Conservation (phyloP, 179 eudicot genomes). For the Drosera spatulata region DNA sequence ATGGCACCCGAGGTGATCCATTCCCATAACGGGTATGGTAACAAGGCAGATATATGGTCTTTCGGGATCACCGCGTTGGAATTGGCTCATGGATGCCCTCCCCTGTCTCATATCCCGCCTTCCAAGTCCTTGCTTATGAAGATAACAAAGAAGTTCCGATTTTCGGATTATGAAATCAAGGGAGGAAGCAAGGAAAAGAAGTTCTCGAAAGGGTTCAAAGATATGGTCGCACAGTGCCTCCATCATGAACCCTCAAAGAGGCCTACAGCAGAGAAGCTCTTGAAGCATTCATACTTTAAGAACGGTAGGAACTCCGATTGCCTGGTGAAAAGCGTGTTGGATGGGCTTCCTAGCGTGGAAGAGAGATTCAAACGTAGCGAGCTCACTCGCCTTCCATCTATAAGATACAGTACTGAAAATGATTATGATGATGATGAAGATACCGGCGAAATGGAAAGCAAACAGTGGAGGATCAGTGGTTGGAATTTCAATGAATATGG, state of each 20-base stretch:
- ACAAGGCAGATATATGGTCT: slow-evolving; percentile 47
- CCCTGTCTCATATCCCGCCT: slow-evolving; percentile 62
- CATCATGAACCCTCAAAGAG: slow-evolving; percentile 65
- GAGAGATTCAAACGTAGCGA: slow-evolving; percentile 34
- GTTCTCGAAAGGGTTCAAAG: slow-evolving; percentile 53
- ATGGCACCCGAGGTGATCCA: slow-evolving; percentile 85
- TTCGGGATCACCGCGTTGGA: slow-evolving; percentile 40
- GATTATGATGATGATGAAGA: slow-evolving; percentile 9
- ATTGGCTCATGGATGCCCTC: slow-evolving; percentile 71
- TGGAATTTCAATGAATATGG: slow-evolving; percentile 82
- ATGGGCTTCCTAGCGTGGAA: slow-evolving; percentile 55
- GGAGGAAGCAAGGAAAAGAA: slow-evolving; percentile 18
- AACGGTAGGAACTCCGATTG: slow-evolving; percentile 39
- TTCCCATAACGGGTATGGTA: slow-evolving; percentile 52
- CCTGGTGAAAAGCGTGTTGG: slow-evolving; percentile 45
- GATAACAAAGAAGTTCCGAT: slow-evolving; percentile 48
- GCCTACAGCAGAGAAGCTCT: slow-evolving; percentile 56
- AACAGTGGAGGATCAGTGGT: slow-evolving; percentile 66
- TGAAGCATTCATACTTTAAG: slow-evolving; percentile 64
- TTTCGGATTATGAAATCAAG: slow-evolving; percentile 40
- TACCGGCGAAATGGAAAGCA: slow-evolving; percentile 3
- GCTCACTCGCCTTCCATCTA: slow-evolving; percentile 19
- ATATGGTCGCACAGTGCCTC: slow-evolving; percentile 59
- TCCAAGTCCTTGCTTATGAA: slow-evolving; percentile 59
- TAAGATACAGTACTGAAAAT: slow-evolving; percentile 17